These are phyloP conservation scores for Thielaviopsis euricoi DNA, from an alignment of 2,329 filamentous ascomycete genomes.

Conservation along the genomic window DNA sequence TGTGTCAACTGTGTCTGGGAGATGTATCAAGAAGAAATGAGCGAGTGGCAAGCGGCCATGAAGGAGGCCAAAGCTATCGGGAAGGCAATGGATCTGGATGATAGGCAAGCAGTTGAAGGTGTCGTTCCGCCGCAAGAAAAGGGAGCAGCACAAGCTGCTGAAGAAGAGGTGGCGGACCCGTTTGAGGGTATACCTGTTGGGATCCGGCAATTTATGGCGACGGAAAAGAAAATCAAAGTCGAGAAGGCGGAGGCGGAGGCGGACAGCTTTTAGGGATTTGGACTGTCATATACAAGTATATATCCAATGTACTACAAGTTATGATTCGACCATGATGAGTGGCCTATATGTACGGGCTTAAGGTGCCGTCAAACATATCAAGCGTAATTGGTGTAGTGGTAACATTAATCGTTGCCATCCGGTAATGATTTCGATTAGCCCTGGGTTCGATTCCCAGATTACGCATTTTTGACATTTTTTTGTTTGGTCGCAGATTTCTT, in stretches of 20 bases:
- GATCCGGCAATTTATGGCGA: conserved; percentile 93
- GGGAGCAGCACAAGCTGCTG: conserved; percentile 6
- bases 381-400: conserved; percentile 10
- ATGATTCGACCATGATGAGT: no score
- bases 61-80: conserved; percentile 27
- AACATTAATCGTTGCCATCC: conserved; percentile 10
- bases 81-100: not conserved
- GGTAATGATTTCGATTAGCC: conserved; percentile 10
- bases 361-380: no score
- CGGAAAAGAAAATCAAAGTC: conserved; percentile 76
- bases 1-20: conserved; percentile 98
- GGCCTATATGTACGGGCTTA: no score
- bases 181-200: conserved; percentile 77
- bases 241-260: conserved; percentile 46
- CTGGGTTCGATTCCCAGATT: conserved; percentile 10
- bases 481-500: not conserved
- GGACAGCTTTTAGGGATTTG: conserved; percentile 26
- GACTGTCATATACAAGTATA: not conserved
- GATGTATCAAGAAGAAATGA: conserved; percentile 74
- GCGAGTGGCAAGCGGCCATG: conserved; percentile 61
- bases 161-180: conserved; percentile 43
- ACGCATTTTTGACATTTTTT: not conserved
- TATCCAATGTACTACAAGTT: not conserved
- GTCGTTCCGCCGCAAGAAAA: conserved; percentile 21
- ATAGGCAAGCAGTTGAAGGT: conserved; percentile 18